These are phyloP conservation scores for Podaxis sp. DNA, from an alignment of 768 basidiomycete species.

Conservation along the genomic window DNA sequence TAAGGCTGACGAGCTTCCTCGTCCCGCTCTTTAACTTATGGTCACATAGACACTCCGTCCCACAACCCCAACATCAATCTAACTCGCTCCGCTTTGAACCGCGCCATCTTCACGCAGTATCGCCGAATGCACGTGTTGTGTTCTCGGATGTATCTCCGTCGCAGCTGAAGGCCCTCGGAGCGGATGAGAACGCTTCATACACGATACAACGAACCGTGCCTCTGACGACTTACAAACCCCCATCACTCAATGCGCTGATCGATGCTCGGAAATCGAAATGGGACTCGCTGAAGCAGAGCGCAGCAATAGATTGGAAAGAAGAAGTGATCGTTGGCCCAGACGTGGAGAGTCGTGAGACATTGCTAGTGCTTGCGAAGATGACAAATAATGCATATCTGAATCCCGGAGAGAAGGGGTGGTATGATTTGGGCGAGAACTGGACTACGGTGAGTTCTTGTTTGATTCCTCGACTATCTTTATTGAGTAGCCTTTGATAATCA, in stretches of 20 bases:
- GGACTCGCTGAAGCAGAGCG: slow-evolving; percentile 42
- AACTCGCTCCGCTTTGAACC: slow-evolving; percentile 44
- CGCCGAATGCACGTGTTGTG: slow-evolving; percentile 41
- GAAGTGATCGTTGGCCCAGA: slow-evolving; percentile 73
- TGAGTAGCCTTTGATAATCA: no score
- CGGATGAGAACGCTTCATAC: slow-evolving; percentile 22
- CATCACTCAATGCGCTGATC: slow-evolving; percentile 38
- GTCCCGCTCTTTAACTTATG: slow-evolving; percentile 33
- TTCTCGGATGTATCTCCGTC: slow-evolving; percentile 43
- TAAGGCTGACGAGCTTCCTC: slow-evolving; percentile 44
- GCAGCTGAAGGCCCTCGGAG: slow-evolving; percentile 7
- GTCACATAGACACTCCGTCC: slow-evolving; percentile 7
- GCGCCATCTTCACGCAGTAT: slow-evolving; percentile 58
- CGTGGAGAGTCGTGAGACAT: slow-evolving; percentile 66
- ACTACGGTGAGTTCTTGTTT: slow-evolving; percentile 37
- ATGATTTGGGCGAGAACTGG: slow-evolving; percentile 66
- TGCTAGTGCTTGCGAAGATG: slow-evolving; percentile 90
- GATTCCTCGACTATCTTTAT: background rate
- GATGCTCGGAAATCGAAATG: slow-evolving; percentile 23
- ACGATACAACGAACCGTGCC: slow-evolving; percentile 22
- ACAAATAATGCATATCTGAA: slow-evolving; percentile 84
- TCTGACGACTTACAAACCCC: slow-evolving; percentile 33
- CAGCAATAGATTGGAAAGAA: slow-evolving; percentile 63
- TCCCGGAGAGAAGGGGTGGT: slow-evolving; percentile 68
- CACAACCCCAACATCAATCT: slow-evolving; percentile 8